phyloP scores from a whole-genome alignment of 306 rosid genomes.

The Trichosanthes cucumerina region DNA sequence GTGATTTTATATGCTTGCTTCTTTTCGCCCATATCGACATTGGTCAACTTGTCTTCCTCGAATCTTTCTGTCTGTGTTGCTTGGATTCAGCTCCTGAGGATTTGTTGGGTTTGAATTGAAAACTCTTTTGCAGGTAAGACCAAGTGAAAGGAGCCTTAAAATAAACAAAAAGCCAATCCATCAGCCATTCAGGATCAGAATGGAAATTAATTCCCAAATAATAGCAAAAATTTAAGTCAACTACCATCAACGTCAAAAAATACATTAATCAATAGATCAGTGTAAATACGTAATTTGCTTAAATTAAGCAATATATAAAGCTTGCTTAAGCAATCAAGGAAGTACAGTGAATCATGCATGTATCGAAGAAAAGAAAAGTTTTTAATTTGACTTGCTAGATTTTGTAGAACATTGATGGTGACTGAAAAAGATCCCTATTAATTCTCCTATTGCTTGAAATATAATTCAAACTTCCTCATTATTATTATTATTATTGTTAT shows the following conservation, averaged over 20 bases:
- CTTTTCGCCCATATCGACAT: not conserved
- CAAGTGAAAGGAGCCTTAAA: not conserved
- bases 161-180: not conserved
- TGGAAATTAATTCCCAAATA: not conserved
- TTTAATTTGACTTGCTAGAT: not conserved
- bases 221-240: not conserved
- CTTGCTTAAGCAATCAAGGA: slow-evolving; percentile 3
- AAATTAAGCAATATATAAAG: not conserved
- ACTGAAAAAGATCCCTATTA: not conserved
- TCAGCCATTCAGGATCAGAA: not conserved
- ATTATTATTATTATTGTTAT: not conserved
- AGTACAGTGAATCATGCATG: slow-evolving; percentile 6
- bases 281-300: not conserved
- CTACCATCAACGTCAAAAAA: slow-evolving; percentile 14
- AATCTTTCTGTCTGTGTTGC: not conserved
- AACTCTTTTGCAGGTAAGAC: not conserved
- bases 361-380: not conserved
- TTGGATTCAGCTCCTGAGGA: not conserved
- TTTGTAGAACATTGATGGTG: not conserved
- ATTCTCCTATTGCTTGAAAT: not conserved
- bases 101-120: not conserved
- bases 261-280: not conserved
- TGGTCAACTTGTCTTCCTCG: not conserved
- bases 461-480: not conserved
- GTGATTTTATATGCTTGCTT: slow-evolving; percentile 15